Conservation (phyloP, 2,329 filamentous ascomycete species). For the Fusarium sp. region DNA sequence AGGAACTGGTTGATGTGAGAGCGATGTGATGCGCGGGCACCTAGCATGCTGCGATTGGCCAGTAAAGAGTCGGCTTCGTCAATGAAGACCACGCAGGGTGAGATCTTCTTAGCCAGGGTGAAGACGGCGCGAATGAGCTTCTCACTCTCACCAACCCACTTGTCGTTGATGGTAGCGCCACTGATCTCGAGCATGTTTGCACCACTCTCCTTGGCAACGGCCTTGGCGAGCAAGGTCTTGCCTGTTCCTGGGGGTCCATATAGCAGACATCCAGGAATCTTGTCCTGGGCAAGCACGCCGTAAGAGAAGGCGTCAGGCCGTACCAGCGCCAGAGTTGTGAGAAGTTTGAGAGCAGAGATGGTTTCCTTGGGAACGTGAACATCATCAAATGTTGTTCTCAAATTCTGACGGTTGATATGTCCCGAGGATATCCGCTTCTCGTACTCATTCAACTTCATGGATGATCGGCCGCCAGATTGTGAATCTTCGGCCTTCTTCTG, state of each 20-base stretch:
- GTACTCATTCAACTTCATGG: conserved; percentile 73
- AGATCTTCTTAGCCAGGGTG: conserved; percentile 88
- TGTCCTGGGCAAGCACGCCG: conserved; percentile 90
- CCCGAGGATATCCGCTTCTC: conserved; percentile 87
- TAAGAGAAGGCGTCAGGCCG: conserved; percentile 97
- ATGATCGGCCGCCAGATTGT: conserved; percentile 44
- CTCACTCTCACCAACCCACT: conserved; percentile 95
- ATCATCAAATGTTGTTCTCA: conserved; percentile 88
- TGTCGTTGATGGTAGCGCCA: conserved; percentile 93
- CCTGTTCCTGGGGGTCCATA: conserved; percentile 90
- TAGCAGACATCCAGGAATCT: conserved; percentile 88
- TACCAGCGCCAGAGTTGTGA: conserved; percentile 88
- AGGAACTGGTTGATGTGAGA: conserved; percentile 98
- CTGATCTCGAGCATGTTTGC: conserved; percentile 87
- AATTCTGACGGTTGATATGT: conserved; percentile 83
- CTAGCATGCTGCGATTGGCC: conserved; percentile 76
- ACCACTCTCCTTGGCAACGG: conserved; percentile 76
- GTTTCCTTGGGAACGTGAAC: conserved; percentile 87
- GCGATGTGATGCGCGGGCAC: conserved; percentile 78
- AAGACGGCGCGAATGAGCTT: conserved; percentile 97
- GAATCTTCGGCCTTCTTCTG: conserved; percentile 51
- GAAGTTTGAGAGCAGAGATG: conserved; percentile 86
- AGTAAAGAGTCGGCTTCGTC: conserved; percentile 97
- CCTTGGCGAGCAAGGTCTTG: conserved; percentile 78
- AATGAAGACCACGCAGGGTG: conserved; percentile 94